These are phyloP conservation scores for Leptodontidium sp. DNA, from an alignment of 2,329 filamentous ascomycete species.

Conservation along the genomic window DNA sequence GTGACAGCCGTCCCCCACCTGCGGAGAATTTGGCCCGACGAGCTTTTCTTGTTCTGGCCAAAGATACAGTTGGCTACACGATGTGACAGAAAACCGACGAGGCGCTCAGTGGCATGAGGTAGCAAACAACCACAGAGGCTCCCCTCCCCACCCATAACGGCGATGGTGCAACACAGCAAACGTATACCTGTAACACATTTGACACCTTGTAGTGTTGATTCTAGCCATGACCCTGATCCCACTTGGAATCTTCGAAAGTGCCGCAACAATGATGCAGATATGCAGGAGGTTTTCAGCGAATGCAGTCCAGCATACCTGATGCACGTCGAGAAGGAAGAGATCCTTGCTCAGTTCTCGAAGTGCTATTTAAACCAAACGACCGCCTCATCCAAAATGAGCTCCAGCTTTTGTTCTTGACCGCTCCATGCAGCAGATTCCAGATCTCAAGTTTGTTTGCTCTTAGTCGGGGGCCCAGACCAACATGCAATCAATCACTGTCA, in stretches of 20 bases:
- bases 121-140: conserved; percentile 42
- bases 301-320: conserved; percentile 33
- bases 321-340: conserved; percentile 24
- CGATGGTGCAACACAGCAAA: conserved; percentile 39
- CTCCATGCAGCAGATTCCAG: conserved; percentile 22
- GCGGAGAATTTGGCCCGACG: conserved; percentile 30
- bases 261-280: conserved; percentile 29
- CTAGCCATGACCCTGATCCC: conserved; percentile 8
- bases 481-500: conserved; percentile 28
- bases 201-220: conserved; percentile 15
- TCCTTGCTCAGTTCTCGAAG: conserved; percentile 18
- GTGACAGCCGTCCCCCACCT: conserved; percentile 34
- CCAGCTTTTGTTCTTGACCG: conserved; percentile 29
- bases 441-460: conserved; percentile 20
- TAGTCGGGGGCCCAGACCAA: conserved; percentile 11
- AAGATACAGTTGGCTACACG: conserved; percentile 29
- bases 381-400: conserved; percentile 23
- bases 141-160: conserved; percentile 32
- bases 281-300: conserved; percentile 26
- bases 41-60: conserved; percentile 37
- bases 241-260: conserved; percentile 25
- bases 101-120: conserved; percentile 33
- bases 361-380: conserved; percentile 36
- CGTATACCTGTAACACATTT: conserved; percentile 33
- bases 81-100: conserved; percentile 41